These are phyloP conservation scores for Dipodascopsis uninucleata DNA, from an alignment of 805 yeast species.

Conservation along the genomic window DNA sequence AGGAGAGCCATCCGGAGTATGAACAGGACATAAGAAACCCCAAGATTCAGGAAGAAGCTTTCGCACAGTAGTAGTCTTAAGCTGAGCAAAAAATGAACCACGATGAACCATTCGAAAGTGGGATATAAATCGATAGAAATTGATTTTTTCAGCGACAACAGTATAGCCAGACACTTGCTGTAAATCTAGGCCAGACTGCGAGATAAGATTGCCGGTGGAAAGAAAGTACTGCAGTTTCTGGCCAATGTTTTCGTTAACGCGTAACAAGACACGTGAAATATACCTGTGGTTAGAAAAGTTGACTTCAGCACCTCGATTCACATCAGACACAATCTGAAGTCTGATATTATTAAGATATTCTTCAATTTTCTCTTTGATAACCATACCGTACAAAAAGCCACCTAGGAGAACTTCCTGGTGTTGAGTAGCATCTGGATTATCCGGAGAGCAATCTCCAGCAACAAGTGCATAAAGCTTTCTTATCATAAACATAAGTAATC, in stretches of 20 bases:
- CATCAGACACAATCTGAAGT: constrained; percentile 71
- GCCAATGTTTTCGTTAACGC: constrained; percentile 91
- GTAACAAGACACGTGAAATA: constrained; percentile 69
- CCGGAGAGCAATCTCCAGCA: constrained; percentile 95
- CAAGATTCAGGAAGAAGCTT: constrained; percentile 95
- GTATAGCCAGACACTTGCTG: constrained; percentile 98
- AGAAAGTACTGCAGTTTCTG: constrained; percentile 89
- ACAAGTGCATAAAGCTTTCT: constrained; percentile 91
- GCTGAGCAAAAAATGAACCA: constrained; percentile 97
- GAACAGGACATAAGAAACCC: constrained; percentile 99
- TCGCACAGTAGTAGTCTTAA: constrained; percentile 95
- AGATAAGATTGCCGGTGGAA: constrained; percentile 94
- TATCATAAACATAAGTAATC: constrained; percentile 87
- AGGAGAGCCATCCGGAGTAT: constrained; percentile 99
- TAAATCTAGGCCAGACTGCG: constrained; percentile 94
- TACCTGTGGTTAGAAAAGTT: constrained; percentile 82
- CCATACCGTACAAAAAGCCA: constrained; percentile 95
- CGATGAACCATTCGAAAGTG: constrained; percentile 99
- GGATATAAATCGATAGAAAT: constrained; percentile 93
- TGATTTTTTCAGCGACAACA: constrained; percentile 97
- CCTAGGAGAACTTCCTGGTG: constrained; percentile 96
- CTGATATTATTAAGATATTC: constrained; percentile 77
- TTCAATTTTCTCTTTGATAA: constrained; percentile 91
- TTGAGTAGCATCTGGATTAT: constrained; percentile 98
- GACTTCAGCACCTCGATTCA: constrained; percentile 58